Evolutionary conservation across 805 yeast genomes (phyloP).

Genomic region (Limtongozyma cylindracea): DNA sequence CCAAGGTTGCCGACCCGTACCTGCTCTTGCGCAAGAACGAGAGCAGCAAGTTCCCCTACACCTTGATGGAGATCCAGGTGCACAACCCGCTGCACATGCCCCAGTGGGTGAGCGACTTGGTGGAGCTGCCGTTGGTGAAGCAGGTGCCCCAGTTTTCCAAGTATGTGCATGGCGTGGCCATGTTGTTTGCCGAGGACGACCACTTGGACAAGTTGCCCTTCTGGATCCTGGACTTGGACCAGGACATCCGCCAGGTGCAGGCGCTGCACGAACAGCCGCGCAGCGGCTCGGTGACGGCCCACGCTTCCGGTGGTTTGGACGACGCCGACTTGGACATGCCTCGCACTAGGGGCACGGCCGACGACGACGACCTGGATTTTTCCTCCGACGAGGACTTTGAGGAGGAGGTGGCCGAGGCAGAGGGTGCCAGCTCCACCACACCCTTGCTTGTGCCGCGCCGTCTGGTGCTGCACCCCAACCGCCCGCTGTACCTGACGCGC

Average conservation of each 20-base stretch:
- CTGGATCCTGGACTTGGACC: slow-evolving; percentile 81
- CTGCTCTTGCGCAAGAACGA: slow-evolving; percentile 70
- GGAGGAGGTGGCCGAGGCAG: not conserved
- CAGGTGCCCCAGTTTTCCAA: slow-evolving; percentile 89
- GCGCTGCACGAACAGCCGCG: slow-evolving; percentile 18
- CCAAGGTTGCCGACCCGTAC: slow-evolving; percentile 41
- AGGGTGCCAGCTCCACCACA: too few relatives aligned
- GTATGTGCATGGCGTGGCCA: slow-evolving; percentile 80
- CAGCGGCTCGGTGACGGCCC: slow-evolving; percentile 13
- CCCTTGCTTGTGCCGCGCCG: slow-evolving; percentile 2
- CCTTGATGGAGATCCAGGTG: slow-evolving; percentile 72
- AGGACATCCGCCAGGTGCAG: slow-evolving; percentile 17
- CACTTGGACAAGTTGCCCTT: slow-evolving; percentile 75
- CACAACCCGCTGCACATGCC: slow-evolving; percentile 20
- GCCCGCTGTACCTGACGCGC: slow-evolving; percentile 2
- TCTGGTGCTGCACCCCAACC: too few relatives aligned
- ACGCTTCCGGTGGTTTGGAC: slow-evolving; percentile 4
- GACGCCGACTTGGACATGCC: too few relatives aligned
- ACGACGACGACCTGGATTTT: too few relatives aligned
- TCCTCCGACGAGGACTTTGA: slow-evolving; percentile 13
- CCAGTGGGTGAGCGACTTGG: slow-evolving; percentile 72
- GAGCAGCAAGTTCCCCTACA: slow-evolving; percentile 56
- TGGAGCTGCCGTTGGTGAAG: slow-evolving; percentile 53
- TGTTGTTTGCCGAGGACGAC: slow-evolving; percentile 74
- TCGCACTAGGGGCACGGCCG: too few relatives aligned